phyloP scores from a whole-genome alignment of 257 asterid species.

The Fraxinus pennsylvanica region DNA sequence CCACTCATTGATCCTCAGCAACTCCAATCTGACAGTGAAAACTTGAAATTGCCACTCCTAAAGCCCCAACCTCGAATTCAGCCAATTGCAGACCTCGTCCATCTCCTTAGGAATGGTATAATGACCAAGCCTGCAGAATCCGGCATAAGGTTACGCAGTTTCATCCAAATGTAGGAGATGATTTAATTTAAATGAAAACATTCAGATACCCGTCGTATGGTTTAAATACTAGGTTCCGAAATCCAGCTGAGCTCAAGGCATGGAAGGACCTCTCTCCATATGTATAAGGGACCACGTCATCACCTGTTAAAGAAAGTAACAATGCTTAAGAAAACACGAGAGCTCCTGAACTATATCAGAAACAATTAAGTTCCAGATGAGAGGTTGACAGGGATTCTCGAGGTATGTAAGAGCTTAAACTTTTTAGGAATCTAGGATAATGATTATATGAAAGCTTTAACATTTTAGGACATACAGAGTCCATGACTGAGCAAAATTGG shows the following conservation, averaged over 20 bases:
- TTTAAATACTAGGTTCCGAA: constrained; percentile 37
- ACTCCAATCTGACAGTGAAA: constrained; percentile 14
- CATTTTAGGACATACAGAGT: constrained; percentile 27
- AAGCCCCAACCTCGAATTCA: constrained; percentile 8
- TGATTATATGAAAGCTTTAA: not conserved
- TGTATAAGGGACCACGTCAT: constrained; percentile 45
- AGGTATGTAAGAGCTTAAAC: not conserved
- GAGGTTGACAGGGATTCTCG: not conserved
- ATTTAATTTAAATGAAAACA: not conserved
- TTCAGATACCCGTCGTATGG: constrained; percentile 38
- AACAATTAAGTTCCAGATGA: not conserved
- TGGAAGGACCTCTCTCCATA: constrained; percentile 46
- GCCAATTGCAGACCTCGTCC: constrained; percentile 18
- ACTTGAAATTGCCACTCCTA: constrained; percentile 26
- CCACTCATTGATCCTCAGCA: constrained; percentile 24
- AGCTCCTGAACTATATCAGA: not conserved
- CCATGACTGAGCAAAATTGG: constrained; percentile 56
- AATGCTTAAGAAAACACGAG: not conserved
- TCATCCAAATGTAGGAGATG: not conserved
- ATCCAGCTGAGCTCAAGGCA: constrained; percentile 49
- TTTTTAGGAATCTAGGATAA: not conserved
- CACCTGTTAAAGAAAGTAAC: constrained; percentile 28
- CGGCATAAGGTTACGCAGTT: not conserved
- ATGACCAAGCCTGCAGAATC: constrained; percentile 19
- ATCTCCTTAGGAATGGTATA: constrained; percentile 18